Conservation (phyloP, 2,329 filamentous ascomycete genomes). For the Calonectria honghensis region DNA sequence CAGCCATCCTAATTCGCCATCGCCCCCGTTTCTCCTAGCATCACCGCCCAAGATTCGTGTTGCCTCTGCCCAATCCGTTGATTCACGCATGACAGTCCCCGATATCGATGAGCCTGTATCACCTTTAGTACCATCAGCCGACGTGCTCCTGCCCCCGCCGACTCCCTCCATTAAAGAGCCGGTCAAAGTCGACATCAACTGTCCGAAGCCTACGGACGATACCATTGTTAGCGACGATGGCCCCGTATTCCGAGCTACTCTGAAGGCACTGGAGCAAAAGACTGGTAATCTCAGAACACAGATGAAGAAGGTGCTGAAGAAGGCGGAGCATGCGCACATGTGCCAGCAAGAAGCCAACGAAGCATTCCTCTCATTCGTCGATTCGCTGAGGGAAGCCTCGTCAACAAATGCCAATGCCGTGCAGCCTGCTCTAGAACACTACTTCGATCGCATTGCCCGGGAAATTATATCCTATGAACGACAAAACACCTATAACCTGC, state of each 20-base stretch:
- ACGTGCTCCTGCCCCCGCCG: constrained; percentile 57
- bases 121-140: constrained; percentile 65
- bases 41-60: constrained; percentile 86
- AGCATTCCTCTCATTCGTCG: constrained; percentile 87
- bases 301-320: constrained; percentile 97
- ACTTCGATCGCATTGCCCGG: constrained; percentile 96
- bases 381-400: constrained; percentile 90
- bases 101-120: constrained; percentile 79
- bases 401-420: constrained; percentile 95
- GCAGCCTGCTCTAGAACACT: constrained; percentile 97
- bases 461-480: constrained; percentile 93
- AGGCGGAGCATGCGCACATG: constrained; percentile 89
- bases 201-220: constrained; percentile 90
- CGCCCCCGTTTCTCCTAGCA: constrained; percentile 82
- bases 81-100: constrained; percentile 85
- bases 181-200: constrained; percentile 91
- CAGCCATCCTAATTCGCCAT: constrained; percentile 79
- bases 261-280: constrained; percentile 97
- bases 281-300: constrained; percentile 94
- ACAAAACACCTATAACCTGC: constrained; percentile 87
- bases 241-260: constrained; percentile 95
- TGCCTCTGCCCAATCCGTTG: constrained; percentile 90
- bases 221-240: constrained; percentile 91
- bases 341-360: constrained; percentile 91
- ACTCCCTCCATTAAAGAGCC: constrained; percentile 63